phyloP scores from a whole-genome alignment of 331 rosid genomes.

The Cydonia oblonga region DNA sequence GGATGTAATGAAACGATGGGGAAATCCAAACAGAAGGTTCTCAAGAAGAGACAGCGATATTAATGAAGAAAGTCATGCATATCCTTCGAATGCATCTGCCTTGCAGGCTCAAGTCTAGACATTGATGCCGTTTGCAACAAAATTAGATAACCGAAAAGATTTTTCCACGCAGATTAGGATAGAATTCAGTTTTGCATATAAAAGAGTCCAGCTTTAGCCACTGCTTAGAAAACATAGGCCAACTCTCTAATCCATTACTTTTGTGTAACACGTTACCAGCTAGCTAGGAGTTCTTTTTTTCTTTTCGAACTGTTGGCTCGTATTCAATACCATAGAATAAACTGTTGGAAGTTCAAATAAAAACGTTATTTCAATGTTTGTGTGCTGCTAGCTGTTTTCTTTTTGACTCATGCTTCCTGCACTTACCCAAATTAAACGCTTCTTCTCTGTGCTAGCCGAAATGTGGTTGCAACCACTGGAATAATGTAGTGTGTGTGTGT shows the following conservation, averaged over 20 bases:
- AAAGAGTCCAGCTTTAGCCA: neutral
- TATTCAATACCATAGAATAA: neutral
- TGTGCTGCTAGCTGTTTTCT: no score
- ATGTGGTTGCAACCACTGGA: no score
- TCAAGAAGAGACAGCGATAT: neutral
- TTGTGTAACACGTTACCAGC: neutral
- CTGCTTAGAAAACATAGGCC: neutral
- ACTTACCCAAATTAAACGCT: no score
- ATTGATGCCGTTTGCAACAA: neutral
- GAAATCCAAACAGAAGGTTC: neutral
- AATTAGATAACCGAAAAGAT: neutral
- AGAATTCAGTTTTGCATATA: neutral
- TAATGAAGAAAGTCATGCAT: neutral
- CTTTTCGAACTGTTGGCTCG: neutral
- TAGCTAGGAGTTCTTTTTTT: neutral
- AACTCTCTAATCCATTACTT: neutral
- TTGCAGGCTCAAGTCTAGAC: neutral
- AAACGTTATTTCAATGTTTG: no score
- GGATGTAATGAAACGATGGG: neutral
- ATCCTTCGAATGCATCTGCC: neutral
- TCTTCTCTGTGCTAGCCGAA: no score
- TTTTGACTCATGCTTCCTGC: no score
- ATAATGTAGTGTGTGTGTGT: no score
- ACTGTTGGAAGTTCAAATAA: neutral
- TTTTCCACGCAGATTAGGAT: neutral